Conservation (phyloP, 2,329 filamentous ascomycete species). For the Westerdykella sp. region DNA sequence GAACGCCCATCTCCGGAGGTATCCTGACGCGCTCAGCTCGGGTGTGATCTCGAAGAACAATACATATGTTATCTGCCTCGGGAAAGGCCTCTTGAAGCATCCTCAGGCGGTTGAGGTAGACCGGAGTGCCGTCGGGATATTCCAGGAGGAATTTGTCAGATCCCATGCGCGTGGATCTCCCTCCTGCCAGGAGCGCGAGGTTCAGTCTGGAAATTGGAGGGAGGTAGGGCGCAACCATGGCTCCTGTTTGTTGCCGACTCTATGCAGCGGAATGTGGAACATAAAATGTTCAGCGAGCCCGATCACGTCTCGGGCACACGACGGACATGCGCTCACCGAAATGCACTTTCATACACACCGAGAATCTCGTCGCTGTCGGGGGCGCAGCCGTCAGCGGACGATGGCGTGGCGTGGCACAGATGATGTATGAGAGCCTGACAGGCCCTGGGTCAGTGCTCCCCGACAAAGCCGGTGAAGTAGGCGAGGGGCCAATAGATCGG, state of each 20-base stretch:
- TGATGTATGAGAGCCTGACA: too few species aligned
- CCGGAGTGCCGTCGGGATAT: background rate
- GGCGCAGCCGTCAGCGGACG: too few species aligned
- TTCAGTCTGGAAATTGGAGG: background rate
- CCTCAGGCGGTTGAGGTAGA: background rate
- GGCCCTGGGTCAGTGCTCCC: too few species aligned
- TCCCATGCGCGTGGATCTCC: background rate
- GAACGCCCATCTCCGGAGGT: background rate
- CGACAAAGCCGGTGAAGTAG: too few species aligned
- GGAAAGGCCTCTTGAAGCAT: conserved; percentile 1
- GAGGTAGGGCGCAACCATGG: too few species aligned
- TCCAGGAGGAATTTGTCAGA: background rate
- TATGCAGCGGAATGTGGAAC: background rate
- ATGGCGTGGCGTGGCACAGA: too few species aligned
- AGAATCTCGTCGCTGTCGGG: too few species aligned
- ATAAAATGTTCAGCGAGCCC: background rate
- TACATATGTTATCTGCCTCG: background rate
- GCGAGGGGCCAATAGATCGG: too few species aligned
- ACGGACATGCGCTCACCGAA: too few species aligned
- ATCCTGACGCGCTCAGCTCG: background rate
- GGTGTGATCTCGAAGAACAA: background rate
- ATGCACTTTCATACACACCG: too few species aligned
- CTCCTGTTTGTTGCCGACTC: too few species aligned
- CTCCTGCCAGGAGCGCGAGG: background rate
- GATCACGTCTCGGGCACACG: too few species aligned